These are phyloP conservation scores for Sporothrix phasma DNA, from an alignment of 2,329 filamentous ascomycete genomes.

Conservation along the genomic window DNA sequence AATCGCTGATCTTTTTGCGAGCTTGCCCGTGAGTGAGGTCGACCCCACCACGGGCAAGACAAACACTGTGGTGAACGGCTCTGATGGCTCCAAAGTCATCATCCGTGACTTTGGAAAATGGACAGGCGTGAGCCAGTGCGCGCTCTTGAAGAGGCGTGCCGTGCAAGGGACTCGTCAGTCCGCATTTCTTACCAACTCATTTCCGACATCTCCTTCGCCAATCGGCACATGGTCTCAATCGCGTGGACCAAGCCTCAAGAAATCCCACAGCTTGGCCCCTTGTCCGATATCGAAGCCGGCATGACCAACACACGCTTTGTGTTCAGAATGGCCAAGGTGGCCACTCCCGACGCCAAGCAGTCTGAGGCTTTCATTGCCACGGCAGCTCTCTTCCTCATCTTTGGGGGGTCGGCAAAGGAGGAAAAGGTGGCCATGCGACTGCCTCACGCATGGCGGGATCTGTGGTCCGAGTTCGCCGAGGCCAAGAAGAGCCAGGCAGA, in stretches of 20 bases:
- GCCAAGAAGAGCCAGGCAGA: slow-evolving; percentile 61
- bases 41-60: slow-evolving; percentile 50
- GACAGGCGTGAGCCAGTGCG: slow-evolving; percentile 62
- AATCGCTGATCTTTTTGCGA: slow-evolving; percentile 48
- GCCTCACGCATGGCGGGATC: slow-evolving; percentile 69
- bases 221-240: slow-evolving; percentile 64
- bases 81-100: slow-evolving; percentile 45
- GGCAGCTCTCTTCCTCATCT: slow-evolving; percentile 70
- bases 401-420: slow-evolving; percentile 67
- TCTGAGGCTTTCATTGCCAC: slow-evolving; percentile 84
- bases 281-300: slow-evolving; percentile 35
- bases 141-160: slow-evolving; percentile 78
- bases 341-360: slow-evolving; percentile 66
- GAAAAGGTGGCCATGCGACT: slow-evolving; percentile 75
- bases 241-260: slow-evolving; percentile 68
- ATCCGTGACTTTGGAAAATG: slow-evolving; percentile 80
- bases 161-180: slow-evolving; percentile 62
- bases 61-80: slow-evolving; percentile 43
- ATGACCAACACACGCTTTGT: slow-evolving; percentile 44
- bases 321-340: slow-evolving; percentile 65
- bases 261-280: slow-evolving; percentile 29
- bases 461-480: slow-evolving; percentile 72
- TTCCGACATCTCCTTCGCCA: slow-evolving; percentile 64
- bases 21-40: slow-evolving; percentile 50
- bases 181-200: slow-evolving; percentile 59